These are phyloP conservation scores for Fusarium heterosporum DNA, from an alignment of 2,329 filamentous ascomycete genomes.

Conservation along the genomic window DNA sequence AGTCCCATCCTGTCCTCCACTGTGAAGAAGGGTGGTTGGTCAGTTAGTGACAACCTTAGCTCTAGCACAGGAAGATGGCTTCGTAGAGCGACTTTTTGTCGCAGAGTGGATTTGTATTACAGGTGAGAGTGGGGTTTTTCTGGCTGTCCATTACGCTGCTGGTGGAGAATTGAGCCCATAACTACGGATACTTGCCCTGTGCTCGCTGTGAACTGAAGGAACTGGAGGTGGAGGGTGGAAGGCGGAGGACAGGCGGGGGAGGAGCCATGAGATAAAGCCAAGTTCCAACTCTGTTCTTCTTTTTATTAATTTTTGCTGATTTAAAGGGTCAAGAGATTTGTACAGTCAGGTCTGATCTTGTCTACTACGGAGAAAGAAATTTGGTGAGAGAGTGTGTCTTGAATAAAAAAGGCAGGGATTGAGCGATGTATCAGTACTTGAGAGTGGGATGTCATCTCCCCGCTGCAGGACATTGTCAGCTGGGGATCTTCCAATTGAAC, in stretches of 20 bases:
- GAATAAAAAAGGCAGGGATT: conserved; percentile 4
- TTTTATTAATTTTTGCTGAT: background rate
- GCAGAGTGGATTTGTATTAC: conserved; percentile 28
- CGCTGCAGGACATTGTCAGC: conserved; percentile 39
- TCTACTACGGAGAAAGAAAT: background rate
- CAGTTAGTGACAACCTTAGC: conserved; percentile 30
- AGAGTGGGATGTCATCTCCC: conserved; percentile 7
- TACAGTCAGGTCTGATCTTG: background rate
- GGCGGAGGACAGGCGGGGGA: conserved; percentile 17
- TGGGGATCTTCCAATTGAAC: conserved; percentile 16
- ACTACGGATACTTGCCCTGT: conserved; percentile 1
- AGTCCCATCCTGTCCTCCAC: conserved; percentile 2
- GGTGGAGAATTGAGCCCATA: conserved; percentile 19
- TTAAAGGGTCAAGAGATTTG: background rate
- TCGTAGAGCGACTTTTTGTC: conserved; percentile 41
- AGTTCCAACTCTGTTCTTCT: background rate
- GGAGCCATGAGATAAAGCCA: conserved; percentile 10
- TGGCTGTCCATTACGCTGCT: conserved; percentile 2
- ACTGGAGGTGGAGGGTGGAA: background rate
- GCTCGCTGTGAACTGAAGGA: conserved; percentile 5
- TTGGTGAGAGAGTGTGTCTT: background rate
- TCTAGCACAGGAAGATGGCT: conserved; percentile 5
- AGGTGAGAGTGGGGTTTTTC: conserved; percentile 29
- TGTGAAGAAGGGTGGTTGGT: conserved; percentile 43
- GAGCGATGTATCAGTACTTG: conserved; percentile 28